Evolutionary conservation across 164 flowering plant species (phyloP), one percentile per base, ranked within the genome.

Genomic region (Protea cynaroides): DNA sequence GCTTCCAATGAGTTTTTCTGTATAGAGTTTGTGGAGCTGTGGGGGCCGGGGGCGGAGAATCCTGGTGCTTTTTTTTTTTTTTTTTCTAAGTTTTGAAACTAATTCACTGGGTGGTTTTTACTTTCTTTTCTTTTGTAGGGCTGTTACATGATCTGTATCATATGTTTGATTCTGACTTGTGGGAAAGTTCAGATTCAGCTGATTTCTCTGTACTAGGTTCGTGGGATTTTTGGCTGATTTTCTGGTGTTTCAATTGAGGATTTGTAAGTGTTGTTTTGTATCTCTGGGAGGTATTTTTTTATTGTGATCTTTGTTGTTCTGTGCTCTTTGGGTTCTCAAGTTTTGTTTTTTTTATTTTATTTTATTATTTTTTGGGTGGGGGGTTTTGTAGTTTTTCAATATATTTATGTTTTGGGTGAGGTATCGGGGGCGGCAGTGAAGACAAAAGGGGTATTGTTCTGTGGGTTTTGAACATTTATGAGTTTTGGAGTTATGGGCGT

Each of bases 31-130:
- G 40, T 19, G 21, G 63, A 51, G 66, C 36, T 67, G 66, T 67
- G 59, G 34, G 63, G 65, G 71, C 61, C 65, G 59, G 34, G 63
- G 65, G 71, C 61, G 61, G 71, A 67, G 66, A 67, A 70, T 62
- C 63, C 29, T 58, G 36, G 65, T 59, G 24, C 22, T 62, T 43
- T 46, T 29, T 29, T n/a, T 21, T 29, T 7, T 29, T 58, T 58
- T 12, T 58, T n/a, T n/a, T n/a, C n/a, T n/a, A n/a, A n/a, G n/a
- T n/a, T n/a, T n/a, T n/a, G n/a, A n/a, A 58, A 34, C 14, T 9
- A 59, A 38, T 51, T 51, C 40, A 29, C 11, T 23, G 5, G 15
- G 13, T 22, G 15, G n/a, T 56, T 38, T 13, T n/a, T 29, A 29
- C 34, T 29, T 55, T 7, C 18, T 8, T 22, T 22, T 22, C 0